Conservation (phyloP, 2,329 filamentous ascomycete species). For the Talaromyces sp. region DNA sequence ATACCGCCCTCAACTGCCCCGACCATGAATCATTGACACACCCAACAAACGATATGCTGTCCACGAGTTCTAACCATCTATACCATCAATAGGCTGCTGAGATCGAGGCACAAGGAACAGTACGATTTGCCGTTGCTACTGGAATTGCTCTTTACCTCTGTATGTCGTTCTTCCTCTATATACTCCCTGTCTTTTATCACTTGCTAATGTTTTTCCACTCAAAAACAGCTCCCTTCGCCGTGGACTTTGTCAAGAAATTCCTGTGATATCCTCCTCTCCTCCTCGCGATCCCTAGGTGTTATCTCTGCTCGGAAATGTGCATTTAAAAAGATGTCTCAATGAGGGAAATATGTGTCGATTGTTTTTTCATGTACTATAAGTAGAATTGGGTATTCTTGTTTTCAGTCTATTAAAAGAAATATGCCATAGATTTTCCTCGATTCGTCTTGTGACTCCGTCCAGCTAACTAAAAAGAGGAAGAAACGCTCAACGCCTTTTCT, state of each 20-base stretch:
- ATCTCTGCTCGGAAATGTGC: background rate
- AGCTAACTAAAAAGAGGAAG: slow-evolving; percentile 1
- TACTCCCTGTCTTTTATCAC: background rate
- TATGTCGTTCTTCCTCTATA: slow-evolving; percentile 34
- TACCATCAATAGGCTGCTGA: slow-evolving; percentile 42
- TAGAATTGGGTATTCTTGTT: slow-evolving; percentile 1
- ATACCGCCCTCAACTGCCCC: background rate
- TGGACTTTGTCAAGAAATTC: slow-evolving; percentile 40
- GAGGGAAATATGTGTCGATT: background rate
- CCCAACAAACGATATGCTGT: background rate
- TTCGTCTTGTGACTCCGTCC: background rate
- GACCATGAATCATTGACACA: background rate
- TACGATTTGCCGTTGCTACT: slow-evolving; percentile 51
- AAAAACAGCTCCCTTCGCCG: slow-evolving; percentile 43
- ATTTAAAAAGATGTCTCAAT: background rate
- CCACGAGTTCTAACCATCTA: background rate
- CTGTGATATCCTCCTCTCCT: slow-evolving; percentile 3
- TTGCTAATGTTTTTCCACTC: background rate
- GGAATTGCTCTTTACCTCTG: slow-evolving; percentile 59
- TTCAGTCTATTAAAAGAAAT: background rate
- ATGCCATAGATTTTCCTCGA: background rate
- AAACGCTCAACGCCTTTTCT: slow-evolving; percentile 8
- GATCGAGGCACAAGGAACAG: slow-evolving; percentile 48
- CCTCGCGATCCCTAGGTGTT: background rate
- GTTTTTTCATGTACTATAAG: slow-evolving; percentile 6